These are phyloP conservation scores for Plenodomus lindquistii DNA, from an alignment of 2,329 filamentous ascomycete genomes.

Conservation along the genomic window DNA sequence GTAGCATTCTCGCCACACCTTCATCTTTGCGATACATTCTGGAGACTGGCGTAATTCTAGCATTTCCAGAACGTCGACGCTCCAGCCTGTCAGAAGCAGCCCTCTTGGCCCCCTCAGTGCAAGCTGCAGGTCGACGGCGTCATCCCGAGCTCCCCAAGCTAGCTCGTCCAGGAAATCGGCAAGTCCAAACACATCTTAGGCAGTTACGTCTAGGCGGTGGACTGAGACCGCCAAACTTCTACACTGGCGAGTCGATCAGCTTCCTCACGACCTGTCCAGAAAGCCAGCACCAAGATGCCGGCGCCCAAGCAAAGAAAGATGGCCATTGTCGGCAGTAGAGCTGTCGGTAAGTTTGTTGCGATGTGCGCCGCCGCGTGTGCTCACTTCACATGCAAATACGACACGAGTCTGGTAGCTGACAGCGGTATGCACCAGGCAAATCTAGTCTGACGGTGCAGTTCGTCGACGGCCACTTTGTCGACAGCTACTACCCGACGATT, in stretches of 20 bases:
- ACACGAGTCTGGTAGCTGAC: constrained; percentile 7
- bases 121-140: constrained; percentile 27
- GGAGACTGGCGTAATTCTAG: background rate
- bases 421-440: constrained; percentile 68
- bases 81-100: constrained; percentile 1
- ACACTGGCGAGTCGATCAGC: constrained; percentile 30
- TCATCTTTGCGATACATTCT: background rate
- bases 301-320: constrained; percentile 89
- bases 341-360: constrained; percentile 68
- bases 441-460: constrained; percentile 96
- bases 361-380: constrained; percentile 12
- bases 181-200: constrained; percentile 27
- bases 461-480: constrained; percentile 96
- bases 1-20: background rate
- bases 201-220: constrained; percentile 24
- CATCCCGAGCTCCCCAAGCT: constrained; percentile 18
- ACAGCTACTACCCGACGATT: constrained; percentile 98
- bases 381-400: constrained; percentile 19
- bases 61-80: background rate
- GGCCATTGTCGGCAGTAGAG: constrained; percentile 92
- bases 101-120: constrained; percentile 11
- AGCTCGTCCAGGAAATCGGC: constrained; percentile 27
- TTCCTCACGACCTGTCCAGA: constrained; percentile 12
- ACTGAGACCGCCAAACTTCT: constrained; percentile 18
- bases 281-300: constrained; percentile 57